Evolutionary conservation across 495 filamentous ascomycete genomes (phyloP), one percentile per base, ranked within the genome.

Genomic region (Rostrohypoxylon terebratum): DNA sequence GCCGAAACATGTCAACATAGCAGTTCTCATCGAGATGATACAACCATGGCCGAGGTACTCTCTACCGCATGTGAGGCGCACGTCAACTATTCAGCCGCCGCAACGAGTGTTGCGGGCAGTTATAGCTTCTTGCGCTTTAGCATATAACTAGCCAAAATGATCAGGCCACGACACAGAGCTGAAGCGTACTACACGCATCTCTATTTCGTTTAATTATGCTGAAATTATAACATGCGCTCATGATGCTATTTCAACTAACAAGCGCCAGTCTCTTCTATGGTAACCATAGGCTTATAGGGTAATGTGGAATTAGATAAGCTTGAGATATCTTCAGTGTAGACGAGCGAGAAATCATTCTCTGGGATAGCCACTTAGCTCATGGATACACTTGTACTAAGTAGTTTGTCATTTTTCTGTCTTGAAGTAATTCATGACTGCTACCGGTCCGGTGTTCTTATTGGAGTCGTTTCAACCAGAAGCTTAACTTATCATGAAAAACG

Each of bases 1-100:
- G 8, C 40, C 10, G 34, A 58, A 25, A 10, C 38, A 59, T 21
- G n/a, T 63, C 36, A 38, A 57, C 50, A 38, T n/a, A 47, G 28
- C 45, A 20, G 40, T 2, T 45, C 34, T 57, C 48, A 25, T 66
- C 14, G 34, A 47, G 14, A 59, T 51, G 55, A 63, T 60, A 57
- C 66, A 58, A 72, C 53, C 10, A 33, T 67, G 58, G 31, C 13
- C 18, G 11, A 9, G 21, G 21, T 71, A n/a, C 23, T 47, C 13
- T 2, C 11, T 45, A 4, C n/a, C 34, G 21, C 8, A 25, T 7
- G 38, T 3, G 28, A 28, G 18, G 23, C 21, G n/a, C 14, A 57
- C 33, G 23, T 18, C 4, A 28, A 8, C 16, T 7, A 23, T 11
- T 23, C 33, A 9, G 20, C 28, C 8, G 38, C 2, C 38, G 55